These are phyloP conservation scores for Cercospora zeina DNA, from an alignment of 2,329 filamentous ascomycete species.

Conservation along the genomic window DNA sequence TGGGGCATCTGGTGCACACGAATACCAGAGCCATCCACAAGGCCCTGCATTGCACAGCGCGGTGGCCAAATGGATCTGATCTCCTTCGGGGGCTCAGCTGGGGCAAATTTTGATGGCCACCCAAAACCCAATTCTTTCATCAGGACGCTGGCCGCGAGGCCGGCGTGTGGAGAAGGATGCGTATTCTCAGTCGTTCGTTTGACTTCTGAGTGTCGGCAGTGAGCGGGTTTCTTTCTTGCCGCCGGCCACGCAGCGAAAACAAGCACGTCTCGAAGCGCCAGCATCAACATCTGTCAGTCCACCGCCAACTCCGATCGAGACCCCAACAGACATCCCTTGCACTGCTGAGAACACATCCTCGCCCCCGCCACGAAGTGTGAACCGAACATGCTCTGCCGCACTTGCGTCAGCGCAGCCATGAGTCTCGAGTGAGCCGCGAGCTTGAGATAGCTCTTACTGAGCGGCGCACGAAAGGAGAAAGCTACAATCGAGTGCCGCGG, in stretches of 20 bases:
- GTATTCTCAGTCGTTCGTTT: too few relatives aligned
- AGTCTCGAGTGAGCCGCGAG: neutral
- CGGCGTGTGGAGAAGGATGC: conserved; percentile 7
- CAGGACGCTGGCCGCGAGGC: neutral
- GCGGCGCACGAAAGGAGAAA: neutral
- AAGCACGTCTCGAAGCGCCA: too few relatives aligned
- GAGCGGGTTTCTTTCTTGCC: neutral
- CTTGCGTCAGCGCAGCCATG: neutral
- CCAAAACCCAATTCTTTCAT: conserved; percentile 3
- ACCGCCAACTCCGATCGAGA: neutral
- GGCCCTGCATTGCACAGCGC: conserved; percentile 20
- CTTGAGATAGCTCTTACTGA: neutral
- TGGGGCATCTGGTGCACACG: conserved; percentile 9
- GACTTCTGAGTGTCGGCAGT: too few relatives aligned
- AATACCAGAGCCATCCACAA: conserved; percentile 10
- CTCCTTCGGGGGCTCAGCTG: conserved; percentile 20
- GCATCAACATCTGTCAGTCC: neutral
- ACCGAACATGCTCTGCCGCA: neutral
- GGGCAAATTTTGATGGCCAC: conserved; percentile 15
- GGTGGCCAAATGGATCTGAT: conserved; percentile 11
- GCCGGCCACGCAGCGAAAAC: neutral
- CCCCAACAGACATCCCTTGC: neutral
- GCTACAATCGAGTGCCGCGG: neutral
- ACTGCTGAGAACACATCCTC: neutral
- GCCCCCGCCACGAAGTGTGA: neutral